A percentile compares a stretch with the other conserved stretches of the same genome.
phyloP scores from a whole-genome alignment of 164 flowering plant species.

The Sedum album region DNA sequence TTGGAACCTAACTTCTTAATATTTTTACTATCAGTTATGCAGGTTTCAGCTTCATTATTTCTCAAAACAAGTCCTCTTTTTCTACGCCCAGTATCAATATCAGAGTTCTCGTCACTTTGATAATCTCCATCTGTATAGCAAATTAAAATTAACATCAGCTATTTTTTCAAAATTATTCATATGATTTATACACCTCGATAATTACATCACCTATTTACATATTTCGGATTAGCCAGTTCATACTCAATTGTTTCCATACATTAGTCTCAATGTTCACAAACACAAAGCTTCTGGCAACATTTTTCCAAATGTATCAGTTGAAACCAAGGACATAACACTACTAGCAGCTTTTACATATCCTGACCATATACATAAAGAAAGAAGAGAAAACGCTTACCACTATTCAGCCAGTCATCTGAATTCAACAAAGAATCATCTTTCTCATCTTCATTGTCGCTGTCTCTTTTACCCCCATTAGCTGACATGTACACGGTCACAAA shows the following conservation, averaged over 20 bases:
- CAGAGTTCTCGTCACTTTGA: background rate
- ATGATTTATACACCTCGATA: background rate
- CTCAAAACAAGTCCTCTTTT: slow-evolving; percentile 1
- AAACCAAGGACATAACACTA: background rate
- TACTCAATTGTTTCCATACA: background rate
- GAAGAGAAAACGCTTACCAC: background rate
- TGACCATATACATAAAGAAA: too few relatives aligned
- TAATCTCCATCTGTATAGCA: slow-evolving; percentile 14
- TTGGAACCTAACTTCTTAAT: background rate
- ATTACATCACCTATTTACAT: background rate
- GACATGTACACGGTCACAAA: background rate
- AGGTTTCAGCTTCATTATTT: slow-evolving; percentile 7
- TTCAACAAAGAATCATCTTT: background rate
- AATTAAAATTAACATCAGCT: background rate
- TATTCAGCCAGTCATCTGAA: background rate
- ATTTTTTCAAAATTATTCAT: background rate
- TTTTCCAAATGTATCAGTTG: background rate
- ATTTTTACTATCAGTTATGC: background rate
- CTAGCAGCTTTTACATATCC: background rate
- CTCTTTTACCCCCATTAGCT: background rate
- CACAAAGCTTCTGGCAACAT: background rate
- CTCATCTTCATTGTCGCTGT: background rate
- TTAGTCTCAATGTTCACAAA: too few relatives aligned
- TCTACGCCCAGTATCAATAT: background rate
- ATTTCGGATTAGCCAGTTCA: background rate